Evolutionary conservation across 345 rosid genomes (phyloP), one percentile per base, ranked within the genome.

Genomic region (Hirschfeldia incana): DNA sequence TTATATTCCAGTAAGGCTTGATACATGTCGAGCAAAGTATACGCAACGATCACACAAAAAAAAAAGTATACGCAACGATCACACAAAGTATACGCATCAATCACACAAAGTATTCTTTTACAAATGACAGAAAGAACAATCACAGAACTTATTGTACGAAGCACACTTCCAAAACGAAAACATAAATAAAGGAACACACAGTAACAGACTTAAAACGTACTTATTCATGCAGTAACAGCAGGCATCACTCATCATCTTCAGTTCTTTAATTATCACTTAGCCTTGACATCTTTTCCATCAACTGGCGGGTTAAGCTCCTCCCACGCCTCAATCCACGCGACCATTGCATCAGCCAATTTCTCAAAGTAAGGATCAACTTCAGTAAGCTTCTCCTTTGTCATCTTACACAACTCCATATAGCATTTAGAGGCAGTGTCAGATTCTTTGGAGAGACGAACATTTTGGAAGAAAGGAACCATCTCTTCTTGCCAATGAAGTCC

Each of bases 401-500:
- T 84, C 72, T 89, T 91, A 2, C 94, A 66, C n/a, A 93, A 78
- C 34, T 91, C 97, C 51, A 89, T 49, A 77, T 92, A 92, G 85
- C 97, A 92, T 63, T 90, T 86, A 74, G 89, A 83, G 16, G 89
- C 98, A 30, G 88, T 87, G 39, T 89, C 86, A 82, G 92, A 85
- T 32, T 92, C 94, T 78, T 88, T 86, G 1, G 97, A 86, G 66
- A 92, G 89, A 15, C 65, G 11, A 0, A 70, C 84, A 7, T 85
- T 63, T 69, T 91, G 94, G 84, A 92, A 92, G 86, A 91, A 92
- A 8, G 97, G 96, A 81, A 91, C 85, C 85, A 91, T 89, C 72
- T 92, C 96, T 83, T 92, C 97, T 81, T 92, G 97, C 97, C 97
- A 92, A 78, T 84, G 90, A 64, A 92, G 87, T 70, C 96, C 96